These are phyloP conservation scores for Emericellopsis cladophorae DNA, from an alignment of 2,329 filamentous ascomycete species.

Conservation along the genomic window DNA sequence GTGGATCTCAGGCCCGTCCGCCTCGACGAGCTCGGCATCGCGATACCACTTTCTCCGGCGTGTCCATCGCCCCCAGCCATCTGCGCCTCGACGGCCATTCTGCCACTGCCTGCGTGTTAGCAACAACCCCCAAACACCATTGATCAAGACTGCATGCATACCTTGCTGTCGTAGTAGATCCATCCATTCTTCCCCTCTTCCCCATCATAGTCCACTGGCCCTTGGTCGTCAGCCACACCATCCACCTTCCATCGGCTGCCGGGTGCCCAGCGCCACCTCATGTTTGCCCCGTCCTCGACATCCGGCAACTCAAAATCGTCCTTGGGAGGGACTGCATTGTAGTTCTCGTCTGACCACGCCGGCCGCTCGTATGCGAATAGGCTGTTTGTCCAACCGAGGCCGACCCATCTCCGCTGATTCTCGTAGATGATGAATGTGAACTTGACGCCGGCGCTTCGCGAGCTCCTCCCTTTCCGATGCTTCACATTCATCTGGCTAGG, in stretches of 20 bases:
- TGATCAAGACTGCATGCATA: constrained; percentile 21
- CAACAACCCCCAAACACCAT: not conserved
- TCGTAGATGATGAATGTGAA: constrained; percentile 97
- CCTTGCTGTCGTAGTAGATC: constrained; percentile 98
- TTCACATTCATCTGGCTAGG: constrained; percentile 3
- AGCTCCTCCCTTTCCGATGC: constrained; percentile 4
- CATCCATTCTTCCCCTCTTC: constrained; percentile 63
- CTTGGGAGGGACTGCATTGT: constrained; percentile 65
- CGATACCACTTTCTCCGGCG: constrained; percentile 90
- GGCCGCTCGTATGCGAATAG: constrained; percentile 83
- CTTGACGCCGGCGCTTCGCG: constrained; percentile 63
- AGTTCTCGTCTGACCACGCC: constrained; percentile 92
- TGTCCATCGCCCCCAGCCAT: constrained; percentile 93
- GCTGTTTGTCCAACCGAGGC: constrained; percentile 86
- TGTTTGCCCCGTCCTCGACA: constrained; percentile 44
- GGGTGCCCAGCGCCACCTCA: constrained; percentile 66
- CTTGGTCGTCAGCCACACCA: constrained; percentile 43
- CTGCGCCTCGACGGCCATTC: constrained; percentile 68
- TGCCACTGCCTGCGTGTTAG: constrained; percentile 55
- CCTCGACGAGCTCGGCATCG: constrained; percentile 87
- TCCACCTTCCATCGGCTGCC: constrained; percentile 80
- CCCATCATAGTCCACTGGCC: constrained; percentile 35
- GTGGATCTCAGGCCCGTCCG: constrained; percentile 21
- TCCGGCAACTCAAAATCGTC: constrained; percentile 54
- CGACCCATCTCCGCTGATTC: constrained; percentile 91